These are phyloP conservation scores for Litchi chinensis DNA, from an alignment of 345 rosid genomes.

Conservation along the genomic window DNA sequence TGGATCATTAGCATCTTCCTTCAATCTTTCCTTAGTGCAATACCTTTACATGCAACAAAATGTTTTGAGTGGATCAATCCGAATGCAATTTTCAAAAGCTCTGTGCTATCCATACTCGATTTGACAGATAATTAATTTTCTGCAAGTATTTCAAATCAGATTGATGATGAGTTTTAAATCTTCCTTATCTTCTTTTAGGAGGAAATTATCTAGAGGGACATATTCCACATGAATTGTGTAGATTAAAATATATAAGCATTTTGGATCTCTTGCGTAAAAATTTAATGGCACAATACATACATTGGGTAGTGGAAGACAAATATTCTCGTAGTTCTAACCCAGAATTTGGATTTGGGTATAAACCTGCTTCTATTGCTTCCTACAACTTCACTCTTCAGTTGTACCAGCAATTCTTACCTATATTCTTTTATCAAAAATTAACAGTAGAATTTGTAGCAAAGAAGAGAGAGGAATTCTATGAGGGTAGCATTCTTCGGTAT, in stretches of 20 bases:
- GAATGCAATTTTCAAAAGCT: not conserved
- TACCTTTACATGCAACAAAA: not conserved
- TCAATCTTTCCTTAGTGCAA: not conserved
- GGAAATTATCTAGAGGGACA: not conserved
- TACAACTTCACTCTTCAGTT: not conserved
- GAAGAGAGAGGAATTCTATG: not conserved
- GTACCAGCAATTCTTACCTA: accelerated
- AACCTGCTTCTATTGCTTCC: not conserved
- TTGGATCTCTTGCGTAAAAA: too few species aligned
- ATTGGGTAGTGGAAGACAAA: too few species aligned
- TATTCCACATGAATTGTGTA: not conserved
- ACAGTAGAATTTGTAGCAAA: not conserved
- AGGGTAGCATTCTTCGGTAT: not conserved
- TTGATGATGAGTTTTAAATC: not conserved
- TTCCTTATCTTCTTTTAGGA: not conserved
- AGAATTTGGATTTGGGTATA: too few species aligned
- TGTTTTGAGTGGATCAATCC: not conserved
- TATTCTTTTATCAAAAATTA: too few species aligned
- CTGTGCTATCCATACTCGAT: not conserved
- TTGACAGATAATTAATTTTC: not conserved
- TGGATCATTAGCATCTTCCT: not conserved
- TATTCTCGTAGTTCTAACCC: too few species aligned
- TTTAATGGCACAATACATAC: too few species aligned
- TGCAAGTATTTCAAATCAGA: not conserved
- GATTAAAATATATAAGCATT: not conserved